Evolutionary conservation across 768 basidiomycete species (phyloP), one percentile per base, ranked within the genome.

Genomic region (Suillus clintonianus): DNA sequence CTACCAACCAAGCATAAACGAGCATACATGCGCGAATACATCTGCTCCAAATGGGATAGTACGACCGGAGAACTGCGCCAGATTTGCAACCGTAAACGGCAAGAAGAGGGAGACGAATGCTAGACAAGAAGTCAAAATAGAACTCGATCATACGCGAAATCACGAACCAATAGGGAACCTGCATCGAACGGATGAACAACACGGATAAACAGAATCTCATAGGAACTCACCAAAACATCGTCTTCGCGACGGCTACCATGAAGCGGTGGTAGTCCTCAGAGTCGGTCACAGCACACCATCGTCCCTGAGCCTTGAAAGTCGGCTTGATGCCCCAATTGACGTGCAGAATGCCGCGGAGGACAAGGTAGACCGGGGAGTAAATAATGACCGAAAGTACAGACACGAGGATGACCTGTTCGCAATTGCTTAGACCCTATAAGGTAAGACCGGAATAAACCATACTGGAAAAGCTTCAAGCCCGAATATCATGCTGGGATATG

Each of bases 391-490:
- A 87, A 27, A 86, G 65, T 4, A 87, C 65, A 8, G 86, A 83
- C 34, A 85, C 80, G 55, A 89, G 64, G 61, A 90, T 81, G 54
- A 90, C 85, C 90, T 87, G 61, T 42, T 32, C 62, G 59, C 4
- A 50, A 39, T 8, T 57, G 60, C 58, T 63, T 39, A 63, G 55
- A 51, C 34, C 62, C 34, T 24, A 48, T 22, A 22, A 48, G 32
- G 22, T 13, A 15, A n/a, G 17, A 32, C 30, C 17, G 56, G 32
- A 32, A 50, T 48, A 36, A 47, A 50, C 70, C 83, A 59, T 71
- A 91, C 90, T 22, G 90, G 90, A 60, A 91, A 72, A 30, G 89
- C 72, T 64, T 87, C 85, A 60, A 90, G 82, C 32, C 83, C 69
- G 65, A 87, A 83, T 64, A 81, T 77, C 1, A 78, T 67, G 43